phyloP scores from a whole-genome alignment of 2,329 filamentous ascomycete species.

The Neurospora crassa region DNA sequence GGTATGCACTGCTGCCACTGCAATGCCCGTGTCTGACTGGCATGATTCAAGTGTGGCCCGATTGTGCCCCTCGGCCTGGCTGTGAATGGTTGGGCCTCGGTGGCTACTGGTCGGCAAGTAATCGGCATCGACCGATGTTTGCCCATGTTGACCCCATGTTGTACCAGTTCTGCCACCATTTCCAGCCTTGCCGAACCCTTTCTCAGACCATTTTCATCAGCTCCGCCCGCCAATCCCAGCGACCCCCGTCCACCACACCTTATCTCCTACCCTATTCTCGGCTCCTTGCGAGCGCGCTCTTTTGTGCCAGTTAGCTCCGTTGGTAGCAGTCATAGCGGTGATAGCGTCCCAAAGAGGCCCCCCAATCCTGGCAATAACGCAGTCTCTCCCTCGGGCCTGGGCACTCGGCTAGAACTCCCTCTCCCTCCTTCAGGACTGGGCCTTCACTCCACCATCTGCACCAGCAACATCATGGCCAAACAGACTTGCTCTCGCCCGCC shows the following conservation, averaged over 20 bases:
- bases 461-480: background rate
- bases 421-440: background rate
- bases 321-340: background rate
- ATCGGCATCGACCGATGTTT: slow-evolving; percentile 24
- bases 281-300: background rate
- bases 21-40: slow-evolving; percentile 5
- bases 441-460: background rate
- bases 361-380: background rate
- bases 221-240: slow-evolving; percentile 14
- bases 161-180: slow-evolving; percentile 15
- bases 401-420: background rate
- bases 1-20: background rate
- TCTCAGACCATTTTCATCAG: slow-evolving; percentile 24
- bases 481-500: background rate
- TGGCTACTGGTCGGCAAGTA: slow-evolving; percentile 14
- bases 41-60: slow-evolving; percentile 19
- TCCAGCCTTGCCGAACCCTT: slow-evolving; percentile 13
- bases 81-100: slow-evolving; percentile 4
- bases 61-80: slow-evolving; percentile 10
- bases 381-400: background rate
- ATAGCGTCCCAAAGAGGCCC: background rate
- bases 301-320: background rate
- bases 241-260: slow-evolving; percentile 10
- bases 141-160: slow-evolving; percentile 7
- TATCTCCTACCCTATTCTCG: slow-evolving; percentile 8